These are phyloP conservation scores for Leishmania aethiopica DNA, from an alignment of 208 protist genomes.

Conservation along the genomic window DNA sequence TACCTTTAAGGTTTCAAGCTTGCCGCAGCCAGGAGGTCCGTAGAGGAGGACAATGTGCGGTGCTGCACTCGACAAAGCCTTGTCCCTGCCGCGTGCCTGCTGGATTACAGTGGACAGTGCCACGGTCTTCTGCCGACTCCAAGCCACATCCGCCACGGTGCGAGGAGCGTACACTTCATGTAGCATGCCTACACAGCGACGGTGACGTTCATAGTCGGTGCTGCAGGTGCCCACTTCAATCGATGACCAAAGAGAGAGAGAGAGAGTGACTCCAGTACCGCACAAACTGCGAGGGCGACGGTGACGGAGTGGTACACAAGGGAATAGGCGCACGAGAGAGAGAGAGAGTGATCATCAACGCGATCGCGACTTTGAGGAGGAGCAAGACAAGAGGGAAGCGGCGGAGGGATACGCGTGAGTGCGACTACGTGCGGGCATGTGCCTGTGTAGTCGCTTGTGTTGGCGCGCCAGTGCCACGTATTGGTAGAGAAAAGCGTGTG, in stretches of 20 bases:
- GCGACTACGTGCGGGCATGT: not conserved
- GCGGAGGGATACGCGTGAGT: not conserved
- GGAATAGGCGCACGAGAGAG: not conserved
- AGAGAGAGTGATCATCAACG: not conserved
- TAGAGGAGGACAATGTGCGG: conserved; percentile 68
- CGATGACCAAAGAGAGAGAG: not conserved
- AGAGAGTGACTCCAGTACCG: not conserved
- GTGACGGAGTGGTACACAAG: not conserved
- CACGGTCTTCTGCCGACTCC: conserved; percentile 76
- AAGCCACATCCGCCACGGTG: conserved; percentile 49
- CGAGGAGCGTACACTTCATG: conserved; percentile 72
- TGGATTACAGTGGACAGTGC: conserved; percentile 41
- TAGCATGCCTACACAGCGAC: conserved; percentile 42
- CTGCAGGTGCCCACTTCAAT: not conserved
- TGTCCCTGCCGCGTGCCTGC: conserved; percentile 11
- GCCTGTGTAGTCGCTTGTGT: not conserved
- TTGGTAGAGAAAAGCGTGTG: not conserved
- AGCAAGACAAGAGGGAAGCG: conserved; percentile 12
- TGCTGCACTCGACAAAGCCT: not conserved
- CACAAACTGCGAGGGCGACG: not conserved
- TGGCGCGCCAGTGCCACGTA: not conserved
- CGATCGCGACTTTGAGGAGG: not conserved
- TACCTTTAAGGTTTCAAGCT: conserved; percentile 62
- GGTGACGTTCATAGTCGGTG: conserved; percentile 8
- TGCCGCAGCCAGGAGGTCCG: conserved; percentile 78